Percentiles rank a stretch among this genome's conserved stretches.
Conservation (phyloP, 352 stramenopile species). For the Pythium rishiriense region DNA sequence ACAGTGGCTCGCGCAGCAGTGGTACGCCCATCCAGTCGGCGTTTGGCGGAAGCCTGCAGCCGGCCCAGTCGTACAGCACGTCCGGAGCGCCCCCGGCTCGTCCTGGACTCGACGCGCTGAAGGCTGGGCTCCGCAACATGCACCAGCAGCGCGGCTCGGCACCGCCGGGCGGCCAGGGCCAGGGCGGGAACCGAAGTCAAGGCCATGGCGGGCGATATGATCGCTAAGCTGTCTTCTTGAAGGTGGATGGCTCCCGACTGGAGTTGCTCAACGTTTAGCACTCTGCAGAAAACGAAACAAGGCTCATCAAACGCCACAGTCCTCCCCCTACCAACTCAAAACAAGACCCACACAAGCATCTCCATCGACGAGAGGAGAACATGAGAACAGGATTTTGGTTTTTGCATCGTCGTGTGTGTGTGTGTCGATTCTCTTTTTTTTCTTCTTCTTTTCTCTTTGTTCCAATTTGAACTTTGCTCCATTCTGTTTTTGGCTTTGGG, state of each 20-base stretch:
- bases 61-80: constrained; percentile 50
- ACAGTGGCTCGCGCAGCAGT: neutral
- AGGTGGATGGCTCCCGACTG: no score
- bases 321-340: no score
- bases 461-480: neutral
- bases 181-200: constrained; percentile 17
- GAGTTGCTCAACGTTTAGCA: no score
- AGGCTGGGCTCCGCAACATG: constrained; percentile 84
- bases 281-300: no score
- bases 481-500: no score
- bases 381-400: constrained; percentile 2
- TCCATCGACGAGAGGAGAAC: constrained; percentile 3
- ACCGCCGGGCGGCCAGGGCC: constrained; percentile 15
- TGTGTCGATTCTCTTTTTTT: no score
- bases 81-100: constrained; percentile 37
- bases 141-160: constrained; percentile 61
- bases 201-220: constrained; percentile 51
- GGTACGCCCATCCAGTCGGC: constrained; percentile 60
- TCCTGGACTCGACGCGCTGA: constrained; percentile 69
- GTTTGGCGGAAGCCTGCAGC: constrained; percentile 56
- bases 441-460: constrained; percentile 5
- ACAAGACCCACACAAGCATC: neutral
- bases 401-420: neutral
- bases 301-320: no score
- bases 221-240: constrained; percentile 41